These are phyloP conservation scores for Ogataea parapolymorpha DNA, from an alignment of 805 yeast genomes.

Conservation along the genomic window DNA sequence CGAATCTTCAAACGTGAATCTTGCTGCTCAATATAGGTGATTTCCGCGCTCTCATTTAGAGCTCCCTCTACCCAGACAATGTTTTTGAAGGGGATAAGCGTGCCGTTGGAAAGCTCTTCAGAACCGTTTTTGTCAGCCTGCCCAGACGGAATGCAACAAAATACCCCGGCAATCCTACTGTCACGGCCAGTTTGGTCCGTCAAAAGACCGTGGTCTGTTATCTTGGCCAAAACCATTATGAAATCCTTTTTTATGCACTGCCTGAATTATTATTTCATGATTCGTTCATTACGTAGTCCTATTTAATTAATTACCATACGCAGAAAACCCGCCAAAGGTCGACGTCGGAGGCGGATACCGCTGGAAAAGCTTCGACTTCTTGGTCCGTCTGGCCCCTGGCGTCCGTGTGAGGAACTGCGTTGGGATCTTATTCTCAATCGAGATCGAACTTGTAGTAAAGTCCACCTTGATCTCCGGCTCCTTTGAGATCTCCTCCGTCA, in stretches of 20 bases:
- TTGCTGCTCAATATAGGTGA: conserved; percentile 16
- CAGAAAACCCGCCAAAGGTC: conserved; percentile 16
- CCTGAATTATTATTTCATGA: conserved; percentile 3
- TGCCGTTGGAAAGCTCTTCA: conserved; percentile 6
- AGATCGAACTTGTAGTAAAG: conserved; percentile 31
- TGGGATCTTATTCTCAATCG: conserved; percentile 21
- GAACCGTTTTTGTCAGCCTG: background rate
- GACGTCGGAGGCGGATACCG: conserved; percentile 17
- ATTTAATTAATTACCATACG: conserved; percentile 9
- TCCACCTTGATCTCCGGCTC: conserved; percentile 76
- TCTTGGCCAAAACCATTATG: conserved; percentile 6
- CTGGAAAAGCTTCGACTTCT: conserved; percentile 59
- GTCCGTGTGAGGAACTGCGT: conserved; percentile 18
- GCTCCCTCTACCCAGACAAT: conserved; percentile 28
- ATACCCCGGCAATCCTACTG: background rate
- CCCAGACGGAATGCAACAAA: background rate
- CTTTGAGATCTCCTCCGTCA: conserved; percentile 30
- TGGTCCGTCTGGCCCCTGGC: conserved; percentile 23
- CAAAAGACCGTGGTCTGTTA: conserved; percentile 4
- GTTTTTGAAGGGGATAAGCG: conserved; percentile 23
- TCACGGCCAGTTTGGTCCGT: background rate
- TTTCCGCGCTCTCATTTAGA: conserved; percentile 20
- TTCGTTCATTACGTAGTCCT: conserved; percentile 7
- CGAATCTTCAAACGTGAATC: background rate
- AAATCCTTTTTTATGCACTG: conserved; percentile 1